Conservation (phyloP, 495 filamentous ascomycete genomes). For the Podospora conica region DNA sequence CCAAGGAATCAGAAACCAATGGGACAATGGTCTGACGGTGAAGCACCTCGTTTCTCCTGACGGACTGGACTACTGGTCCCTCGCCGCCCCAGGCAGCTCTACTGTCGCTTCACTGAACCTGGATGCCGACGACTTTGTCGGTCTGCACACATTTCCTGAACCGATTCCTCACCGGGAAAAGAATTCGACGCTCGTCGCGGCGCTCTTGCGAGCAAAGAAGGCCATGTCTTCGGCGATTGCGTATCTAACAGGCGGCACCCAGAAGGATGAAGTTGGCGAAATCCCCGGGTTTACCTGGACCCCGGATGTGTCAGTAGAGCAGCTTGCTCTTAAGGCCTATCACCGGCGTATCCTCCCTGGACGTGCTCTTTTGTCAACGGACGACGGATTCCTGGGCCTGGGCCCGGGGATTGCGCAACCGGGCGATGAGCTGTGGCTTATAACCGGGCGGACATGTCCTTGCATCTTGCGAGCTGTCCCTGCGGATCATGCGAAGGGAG, state of each 20-base stretch:
- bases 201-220: constrained; percentile 1
- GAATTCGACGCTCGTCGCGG: not conserved
- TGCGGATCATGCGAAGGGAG: not conserved
- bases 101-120: constrained; percentile 1
- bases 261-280: not conserved
- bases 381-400: not conserved
- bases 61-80: not conserved
- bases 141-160: not conserved
- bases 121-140: not conserved
- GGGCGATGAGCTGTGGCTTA: not conserved
- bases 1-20: not conserved
- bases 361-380: not conserved
- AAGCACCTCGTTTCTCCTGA: not conserved
- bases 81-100: not conserved
- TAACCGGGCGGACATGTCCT: not conserved
- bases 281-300: not conserved
- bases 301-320: not conserved
- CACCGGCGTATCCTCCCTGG: not conserved
- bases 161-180: not conserved
- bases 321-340: not conserved
- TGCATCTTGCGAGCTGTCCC: constrained; percentile 1
- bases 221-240: not conserved
- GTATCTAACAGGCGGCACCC: not conserved
- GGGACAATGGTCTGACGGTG: not conserved
- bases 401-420: not conserved